Evolutionary conservation across 805 yeast genomes (phyloP).

Genomic region (Ogataea minuta): DNA sequence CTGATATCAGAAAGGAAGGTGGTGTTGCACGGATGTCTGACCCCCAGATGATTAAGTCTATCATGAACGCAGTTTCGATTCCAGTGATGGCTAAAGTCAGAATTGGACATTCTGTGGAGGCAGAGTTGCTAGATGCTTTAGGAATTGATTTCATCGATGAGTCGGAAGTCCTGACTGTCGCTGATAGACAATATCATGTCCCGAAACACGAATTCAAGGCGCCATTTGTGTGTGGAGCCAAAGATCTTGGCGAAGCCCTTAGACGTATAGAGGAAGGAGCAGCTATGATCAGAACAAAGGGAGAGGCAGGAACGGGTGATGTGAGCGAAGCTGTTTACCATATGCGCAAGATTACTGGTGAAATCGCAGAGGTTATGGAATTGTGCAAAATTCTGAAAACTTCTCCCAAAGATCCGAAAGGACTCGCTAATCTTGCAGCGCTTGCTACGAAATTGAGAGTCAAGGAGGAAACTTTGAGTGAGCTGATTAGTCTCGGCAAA

Average conservation of each 20-base stretch:
- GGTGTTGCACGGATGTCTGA: slow-evolving; percentile 86
- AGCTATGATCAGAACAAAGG: slow-evolving; percentile 83
- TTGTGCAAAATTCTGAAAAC: slow-evolving; percentile 5
- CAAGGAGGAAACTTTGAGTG: slow-evolving; percentile 50
- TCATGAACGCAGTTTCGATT: slow-evolving; percentile 66
- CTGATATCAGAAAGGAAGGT: slow-evolving; percentile 79
- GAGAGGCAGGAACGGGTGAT: slow-evolving; percentile 90
- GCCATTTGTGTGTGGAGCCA: slow-evolving; percentile 85
- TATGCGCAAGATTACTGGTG: slow-evolving; percentile 56
- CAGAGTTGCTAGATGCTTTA: slow-evolving; percentile 69
- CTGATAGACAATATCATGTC: slow-evolving; percentile 68
- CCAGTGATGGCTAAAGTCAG: slow-evolving; percentile 87
- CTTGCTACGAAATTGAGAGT: slow-evolving; percentile 61
- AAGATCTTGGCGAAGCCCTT: slow-evolving; percentile 76
- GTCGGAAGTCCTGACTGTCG: slow-evolving; percentile 81
- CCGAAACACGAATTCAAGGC: slow-evolving; percentile 57
- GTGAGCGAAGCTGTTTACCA: slow-evolving; percentile 80
- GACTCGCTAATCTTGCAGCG: slow-evolving; percentile 37
- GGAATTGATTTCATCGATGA: slow-evolving; percentile 81
- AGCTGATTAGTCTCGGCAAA: slow-evolving; percentile 52
- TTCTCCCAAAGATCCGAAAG: slow-evolving; percentile 1
- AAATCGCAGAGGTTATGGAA: slow-evolving; percentile 48
- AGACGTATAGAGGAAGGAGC: slow-evolving; percentile 81
- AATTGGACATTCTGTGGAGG: slow-evolving; percentile 81
- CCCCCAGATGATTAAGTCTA: slow-evolving; percentile 72